These are phyloP conservation scores for Nectriaceae sp. DNA, from an alignment of 2,329 filamentous ascomycete genomes.

Conservation along the genomic window DNA sequence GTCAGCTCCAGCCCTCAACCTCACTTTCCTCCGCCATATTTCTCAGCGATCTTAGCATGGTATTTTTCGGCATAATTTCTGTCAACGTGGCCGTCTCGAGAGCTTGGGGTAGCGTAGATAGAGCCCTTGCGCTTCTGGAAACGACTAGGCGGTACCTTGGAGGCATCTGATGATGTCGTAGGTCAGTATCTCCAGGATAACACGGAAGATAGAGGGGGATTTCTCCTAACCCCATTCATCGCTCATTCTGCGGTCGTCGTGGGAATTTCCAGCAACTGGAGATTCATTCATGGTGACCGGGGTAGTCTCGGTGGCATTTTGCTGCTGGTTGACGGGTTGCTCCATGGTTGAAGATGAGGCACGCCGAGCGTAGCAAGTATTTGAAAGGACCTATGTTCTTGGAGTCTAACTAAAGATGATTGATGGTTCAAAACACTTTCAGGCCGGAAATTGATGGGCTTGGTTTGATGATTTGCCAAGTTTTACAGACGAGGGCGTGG, in stretches of 20 bases:
- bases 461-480: too few relatives aligned
- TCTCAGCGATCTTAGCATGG: constrained; percentile 60
- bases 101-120: constrained; percentile 66
- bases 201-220: neutral
- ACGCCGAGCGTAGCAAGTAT: too few relatives aligned
- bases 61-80: constrained; percentile 61
- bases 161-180: constrained; percentile 51
- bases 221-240: constrained; percentile 51
- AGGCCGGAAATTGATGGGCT: too few relatives aligned
- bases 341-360: constrained; percentile 19
- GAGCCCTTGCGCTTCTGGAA: constrained; percentile 72
- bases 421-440: too few relatives aligned
- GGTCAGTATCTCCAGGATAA: constrained; percentile 1
- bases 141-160: constrained; percentile 66
- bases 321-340: constrained; percentile 25
- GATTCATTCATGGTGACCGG: constrained; percentile 32
- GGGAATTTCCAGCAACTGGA: constrained; percentile 25
- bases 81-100: constrained; percentile 65
- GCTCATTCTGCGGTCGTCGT: constrained; percentile 39
- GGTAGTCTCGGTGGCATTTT: constrained; percentile 20
- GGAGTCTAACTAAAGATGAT: too few relatives aligned
- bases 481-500: too few relatives aligned
- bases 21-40: constrained; percentile 43
- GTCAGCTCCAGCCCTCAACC: too few relatives aligned
- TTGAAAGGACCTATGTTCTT: too few relatives aligned